These are phyloP conservation scores for Gilbertella persicaria DNA, from an alignment of 371 early-diverging fungal genomes.

Conservation along the genomic window DNA sequence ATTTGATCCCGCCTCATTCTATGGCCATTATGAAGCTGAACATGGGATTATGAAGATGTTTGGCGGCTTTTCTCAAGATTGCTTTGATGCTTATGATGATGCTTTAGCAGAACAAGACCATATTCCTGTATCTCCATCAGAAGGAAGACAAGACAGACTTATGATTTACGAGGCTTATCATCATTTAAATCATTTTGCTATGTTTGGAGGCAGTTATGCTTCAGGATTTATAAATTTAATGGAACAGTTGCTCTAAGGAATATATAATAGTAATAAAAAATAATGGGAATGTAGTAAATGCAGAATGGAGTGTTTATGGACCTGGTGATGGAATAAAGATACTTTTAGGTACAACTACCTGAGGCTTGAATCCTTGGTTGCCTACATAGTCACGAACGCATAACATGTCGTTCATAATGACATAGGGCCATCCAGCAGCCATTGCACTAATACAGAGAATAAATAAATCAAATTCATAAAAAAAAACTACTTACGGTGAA, in stretches of 20 bases:
- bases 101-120: not conserved
- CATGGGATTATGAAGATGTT: conserved; percentile 43
- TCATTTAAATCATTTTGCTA: conserved; percentile 40
- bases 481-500: conserved; percentile 43
- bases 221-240: conserved; percentile 22
- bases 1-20: conserved; percentile 37
- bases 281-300: no score
- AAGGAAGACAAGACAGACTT: conserved; percentile 16
- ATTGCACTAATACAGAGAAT: conserved; percentile 29
- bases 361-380: conserved; percentile 39
- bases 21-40: conserved; percentile 39
- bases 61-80: conserved; percentile 25
- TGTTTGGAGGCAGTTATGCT: conserved; percentile 38
- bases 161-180: conserved; percentile 35
- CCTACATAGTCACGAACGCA: conserved; percentile 50
- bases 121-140: not conserved
- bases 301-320: not conserved
- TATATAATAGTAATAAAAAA: no score
- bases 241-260: conserved; percentile 16
- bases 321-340: conserved; percentile 21
- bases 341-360: conserved; percentile 13
- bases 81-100: conserved; percentile 19
- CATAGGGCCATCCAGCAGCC: conserved; percentile 51
- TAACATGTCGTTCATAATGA: conserved; percentile 57
- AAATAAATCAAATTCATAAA: not conserved